phyloP scores from a whole-genome alignment of 2,329 filamentous ascomycete species.

The Gaeumannomyces sp. region DNA sequence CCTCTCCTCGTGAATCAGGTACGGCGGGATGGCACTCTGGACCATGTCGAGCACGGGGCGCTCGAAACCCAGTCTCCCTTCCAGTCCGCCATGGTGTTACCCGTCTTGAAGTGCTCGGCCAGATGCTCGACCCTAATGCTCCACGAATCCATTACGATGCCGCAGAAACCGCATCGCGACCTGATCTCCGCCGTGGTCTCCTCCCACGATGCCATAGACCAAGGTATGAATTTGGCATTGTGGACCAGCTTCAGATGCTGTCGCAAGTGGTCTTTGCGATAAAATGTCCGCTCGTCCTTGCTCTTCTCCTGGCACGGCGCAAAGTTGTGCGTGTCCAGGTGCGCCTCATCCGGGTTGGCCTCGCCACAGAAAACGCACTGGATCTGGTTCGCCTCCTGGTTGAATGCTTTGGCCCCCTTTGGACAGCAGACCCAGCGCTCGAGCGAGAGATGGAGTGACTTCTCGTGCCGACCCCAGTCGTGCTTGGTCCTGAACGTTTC shows the following conservation, averaged over 20 bases:
- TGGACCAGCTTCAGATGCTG: slow-evolving; percentile 60
- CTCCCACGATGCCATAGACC: slow-evolving; percentile 62
- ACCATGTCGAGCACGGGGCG: slow-evolving; percentile 54
- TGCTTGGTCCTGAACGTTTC: slow-evolving; percentile 63
- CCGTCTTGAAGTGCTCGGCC: slow-evolving; percentile 62
- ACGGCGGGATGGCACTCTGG: slow-evolving; percentile 61
- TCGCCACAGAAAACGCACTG: slow-evolving; percentile 55
- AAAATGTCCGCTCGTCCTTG: slow-evolving; percentile 56
- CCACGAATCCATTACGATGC: slow-evolving; percentile 56
- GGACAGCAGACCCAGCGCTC: slow-evolving; percentile 61
- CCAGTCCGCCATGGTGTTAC: slow-evolving; percentile 62
- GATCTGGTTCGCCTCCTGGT: slow-evolving; percentile 51
- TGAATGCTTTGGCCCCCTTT: slow-evolving; percentile 47
- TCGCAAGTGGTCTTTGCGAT: slow-evolving; percentile 61
- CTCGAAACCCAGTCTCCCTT: slow-evolving; percentile 65
- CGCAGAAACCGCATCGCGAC: slow-evolving; percentile 61
- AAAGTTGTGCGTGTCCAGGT: slow-evolving; percentile 54
- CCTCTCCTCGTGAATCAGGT: slow-evolving; percentile 59
- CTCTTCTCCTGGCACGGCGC: slow-evolving; percentile 61
- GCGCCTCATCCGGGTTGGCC: slow-evolving; percentile 47
- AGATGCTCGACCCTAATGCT: slow-evolving; percentile 54
- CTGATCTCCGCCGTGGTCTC: slow-evolving; percentile 53
- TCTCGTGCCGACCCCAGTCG: slow-evolving; percentile 65
- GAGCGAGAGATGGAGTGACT: slow-evolving; percentile 58
- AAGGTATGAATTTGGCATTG: slow-evolving; percentile 51